phyloP scores from a whole-genome alignment of 176 grass and related monocot genomes.

The Thinopyrum elongatum region DNA sequence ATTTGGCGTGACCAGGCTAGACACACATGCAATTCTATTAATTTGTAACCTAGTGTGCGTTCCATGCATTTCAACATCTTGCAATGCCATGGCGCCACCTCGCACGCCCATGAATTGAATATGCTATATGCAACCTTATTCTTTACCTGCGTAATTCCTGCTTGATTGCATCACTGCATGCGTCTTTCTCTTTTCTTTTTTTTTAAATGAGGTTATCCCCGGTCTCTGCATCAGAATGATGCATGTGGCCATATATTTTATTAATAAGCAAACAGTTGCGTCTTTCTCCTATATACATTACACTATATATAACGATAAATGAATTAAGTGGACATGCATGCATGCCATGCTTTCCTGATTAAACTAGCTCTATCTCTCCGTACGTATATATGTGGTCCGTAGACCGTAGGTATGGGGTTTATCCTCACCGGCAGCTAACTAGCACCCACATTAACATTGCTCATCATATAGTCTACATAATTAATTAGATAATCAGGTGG shows the following conservation, averaged over 20 bases:
- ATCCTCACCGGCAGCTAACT: background rate
- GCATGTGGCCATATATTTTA: too few relatives aligned
- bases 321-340: background rate
- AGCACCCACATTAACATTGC: background rate
- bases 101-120: background rate
- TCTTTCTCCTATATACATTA: background rate
- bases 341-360: conserved; percentile 28
- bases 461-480: background rate
- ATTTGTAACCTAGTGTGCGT: background rate
- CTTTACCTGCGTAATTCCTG: background rate
- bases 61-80: background rate
- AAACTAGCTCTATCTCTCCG: background rate
- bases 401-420: background rate
- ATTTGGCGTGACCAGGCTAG: background rate
- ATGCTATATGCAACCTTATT: too few relatives aligned
- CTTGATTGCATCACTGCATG: conserved; percentile 51
- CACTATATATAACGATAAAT: background rate
- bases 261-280: too few relatives aligned
- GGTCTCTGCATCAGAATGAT: too few relatives aligned
- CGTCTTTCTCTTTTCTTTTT: too few relatives aligned
- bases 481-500: background rate
- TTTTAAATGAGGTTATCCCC: too few relatives aligned
- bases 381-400: too few relatives aligned
- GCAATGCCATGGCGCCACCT: conserved; percentile 28
- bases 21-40: background rate